Base-by-base conservation (phyloP, 768 basidiomycete species). In the Crassisporium funariophilum region DNA sequence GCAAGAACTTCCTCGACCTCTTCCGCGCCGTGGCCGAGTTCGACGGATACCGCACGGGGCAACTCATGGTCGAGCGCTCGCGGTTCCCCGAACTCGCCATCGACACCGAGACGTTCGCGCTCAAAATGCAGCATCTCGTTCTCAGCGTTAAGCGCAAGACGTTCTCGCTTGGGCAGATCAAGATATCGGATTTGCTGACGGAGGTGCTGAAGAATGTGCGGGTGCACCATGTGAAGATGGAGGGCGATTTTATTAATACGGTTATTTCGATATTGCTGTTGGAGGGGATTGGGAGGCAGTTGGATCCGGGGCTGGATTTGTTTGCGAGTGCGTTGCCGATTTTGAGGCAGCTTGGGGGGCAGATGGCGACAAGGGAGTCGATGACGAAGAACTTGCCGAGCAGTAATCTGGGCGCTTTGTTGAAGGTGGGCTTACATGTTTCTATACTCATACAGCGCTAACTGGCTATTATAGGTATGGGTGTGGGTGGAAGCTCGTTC, bases 221-320 rank as follows among this genome's bases (percentile, higher is more conserved):
- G 47, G 76, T 80, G 54, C 95, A 98, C 65, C 95, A 97, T 61
- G 97, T 98, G 53, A 98, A 92, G 74, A 90, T 99, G 85, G 95
- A 99, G 70, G 93, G 87, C 11, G 97, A 98, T 65, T 99, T 99
- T 62, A 85, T 98, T 62, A 99, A 99, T 67, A 98, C 97, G 0
- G 93, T 99, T 49, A 88, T 99, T 49, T 91, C 90, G 8, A 92
- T 98, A 46, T 68, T 99, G 44, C 66, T 99, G 31, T 72, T 99
- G 44, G 97, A 99, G 68, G 97, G 97, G 1, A 98, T 99, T 55
- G 97, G 97, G 16, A 73, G 95, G 49, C 93, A 88, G 70, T 65
- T 99, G 53, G 94, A 99, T 67, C 95, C 97, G 1, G 76, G 77
- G 10, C 69, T 98, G 67, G 97, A 99, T 69, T 65, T 99, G 48